phyloP scores from a whole-genome alignment of 192 early-diverging fungal genomes.

The Podila clonocystis region DNA sequence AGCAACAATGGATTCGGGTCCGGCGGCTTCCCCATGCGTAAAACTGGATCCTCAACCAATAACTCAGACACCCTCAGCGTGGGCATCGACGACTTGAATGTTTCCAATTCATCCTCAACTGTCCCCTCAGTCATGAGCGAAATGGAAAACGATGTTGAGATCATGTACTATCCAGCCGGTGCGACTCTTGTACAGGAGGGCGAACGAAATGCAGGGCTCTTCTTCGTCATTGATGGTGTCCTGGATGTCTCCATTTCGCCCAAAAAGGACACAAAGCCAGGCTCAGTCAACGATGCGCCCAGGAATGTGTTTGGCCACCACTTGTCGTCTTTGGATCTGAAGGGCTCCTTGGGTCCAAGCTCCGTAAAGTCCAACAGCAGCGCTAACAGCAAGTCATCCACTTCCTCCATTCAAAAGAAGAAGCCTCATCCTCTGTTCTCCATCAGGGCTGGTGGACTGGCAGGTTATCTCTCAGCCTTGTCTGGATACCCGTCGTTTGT shows the following conservation, averaged over 20 bases:
- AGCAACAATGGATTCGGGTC: not conserved
- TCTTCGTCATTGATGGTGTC: conserved; percentile 92
- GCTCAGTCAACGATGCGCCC: conserved; percentile 6
- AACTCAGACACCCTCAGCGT: conserved; percentile 27
- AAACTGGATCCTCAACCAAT: conserved; percentile 31
- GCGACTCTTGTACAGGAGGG: conserved; percentile 83
- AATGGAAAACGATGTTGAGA: conserved; percentile 73
- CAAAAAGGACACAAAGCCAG: conserved; percentile 29
- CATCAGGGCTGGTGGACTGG: conserved; percentile 87
- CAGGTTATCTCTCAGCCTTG: conserved; percentile 92
- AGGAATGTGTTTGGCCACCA: conserved; percentile 44
- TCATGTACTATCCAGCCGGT: conserved; percentile 80
- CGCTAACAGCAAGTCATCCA: conserved; percentile 5
- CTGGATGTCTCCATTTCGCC: conserved; percentile 75
- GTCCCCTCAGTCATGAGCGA: conserved; percentile 36
- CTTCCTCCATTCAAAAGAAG: conserved; percentile 11
- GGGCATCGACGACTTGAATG: conserved; percentile 25
- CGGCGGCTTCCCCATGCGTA: conserved; percentile 27
- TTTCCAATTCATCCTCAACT: conserved; percentile 36
- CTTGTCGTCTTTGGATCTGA: conserved; percentile 24
- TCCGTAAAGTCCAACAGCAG: conserved; percentile 14
- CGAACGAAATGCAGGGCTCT: conserved; percentile 85
- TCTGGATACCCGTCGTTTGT: conserved; percentile 93
- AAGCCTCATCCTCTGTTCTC: conserved; percentile 67
- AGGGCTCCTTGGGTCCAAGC: conserved; percentile 15